These are phyloP conservation scores for Epichloe gansuensis DNA, from an alignment of 2,329 filamentous ascomycete species.

Conservation along the genomic window DNA sequence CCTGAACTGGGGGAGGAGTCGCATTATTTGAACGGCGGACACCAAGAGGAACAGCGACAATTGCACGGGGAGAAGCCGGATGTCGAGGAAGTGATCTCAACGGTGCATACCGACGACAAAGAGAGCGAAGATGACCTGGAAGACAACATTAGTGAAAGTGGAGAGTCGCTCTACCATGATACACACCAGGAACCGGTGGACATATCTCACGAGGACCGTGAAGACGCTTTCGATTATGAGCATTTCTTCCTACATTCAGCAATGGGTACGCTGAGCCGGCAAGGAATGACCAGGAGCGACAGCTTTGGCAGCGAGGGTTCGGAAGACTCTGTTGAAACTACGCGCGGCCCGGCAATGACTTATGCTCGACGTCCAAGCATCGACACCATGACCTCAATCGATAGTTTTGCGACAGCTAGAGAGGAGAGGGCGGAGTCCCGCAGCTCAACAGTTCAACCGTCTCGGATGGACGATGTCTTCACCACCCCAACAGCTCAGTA, in stretches of 20 bases:
- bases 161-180: conserved; percentile 52
- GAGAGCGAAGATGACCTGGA: conserved; percentile 9
- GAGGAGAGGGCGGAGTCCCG: conserved; percentile 32
- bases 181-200: conserved; percentile 36
- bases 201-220: conserved; percentile 77
- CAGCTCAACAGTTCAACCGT: conserved; percentile 13
- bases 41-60: not conserved
- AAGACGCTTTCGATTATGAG: conserved; percentile 93
- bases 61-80: not conserved
- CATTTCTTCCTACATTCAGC: conserved; percentile 91
- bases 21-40: not conserved
- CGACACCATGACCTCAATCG: conserved; percentile 37
- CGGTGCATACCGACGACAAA: conserved; percentile 9
- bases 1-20: not conserved
- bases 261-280: conserved; percentile 59
- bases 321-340: conserved; percentile 49
- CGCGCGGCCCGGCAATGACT: conserved; percentile 30
- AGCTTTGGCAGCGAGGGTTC: conserved; percentile 44
- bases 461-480: conserved; percentile 10
- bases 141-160: conserved; percentile 44
- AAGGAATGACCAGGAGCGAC: conserved; percentile 13
- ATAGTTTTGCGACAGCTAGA: conserved; percentile 44
- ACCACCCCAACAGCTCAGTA: conserved; percentile 11
- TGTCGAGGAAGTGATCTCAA: conserved; percentile 1
- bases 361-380: conserved; percentile 30